Conservation (phyloP, 2,329 filamentous ascomycete species). For the Xylariaceae sp. region DNA sequence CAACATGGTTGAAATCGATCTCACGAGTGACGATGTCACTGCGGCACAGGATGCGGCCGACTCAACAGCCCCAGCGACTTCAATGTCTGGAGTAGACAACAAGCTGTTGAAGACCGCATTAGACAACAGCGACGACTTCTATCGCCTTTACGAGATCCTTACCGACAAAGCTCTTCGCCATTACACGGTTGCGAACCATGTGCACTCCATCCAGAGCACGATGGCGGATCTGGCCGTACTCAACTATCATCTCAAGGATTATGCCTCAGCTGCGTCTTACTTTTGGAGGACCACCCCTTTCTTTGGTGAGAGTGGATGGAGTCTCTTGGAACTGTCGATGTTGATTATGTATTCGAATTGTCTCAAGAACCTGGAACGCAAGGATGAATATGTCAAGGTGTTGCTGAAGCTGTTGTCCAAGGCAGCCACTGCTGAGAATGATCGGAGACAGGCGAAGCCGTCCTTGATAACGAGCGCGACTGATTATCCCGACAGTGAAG, state of each 20-base stretch:
- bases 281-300: conserved; percentile 74
- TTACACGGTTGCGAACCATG: conserved; percentile 72
- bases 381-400: conserved; percentile 73
- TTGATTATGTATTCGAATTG: conserved; percentile 81
- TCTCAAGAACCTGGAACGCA: conserved; percentile 67
- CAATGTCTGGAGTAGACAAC: conserved; percentile 47
- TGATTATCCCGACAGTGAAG: conserved; percentile 32
- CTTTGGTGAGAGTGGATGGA: conserved; percentile 76
- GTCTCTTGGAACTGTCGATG: conserved; percentile 72
- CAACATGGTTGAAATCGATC: conserved; percentile 54
- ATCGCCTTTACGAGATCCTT: conserved; percentile 65
- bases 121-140: conserved; percentile 58
- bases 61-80: conserved; percentile 19
- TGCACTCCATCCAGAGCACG: conserved; percentile 69
- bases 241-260: conserved; percentile 72
- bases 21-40: conserved; percentile 41
- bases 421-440: conserved; percentile 51
- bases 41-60: conserved; percentile 18
- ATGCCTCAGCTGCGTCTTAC: conserved; percentile 64
- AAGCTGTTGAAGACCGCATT: conserved; percentile 57
- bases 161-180: conserved; percentile 80
- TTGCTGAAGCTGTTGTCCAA: conserved; percentile 70
- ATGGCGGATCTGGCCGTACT: conserved; percentile 82
- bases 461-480: conserved; percentile 34
- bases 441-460: conserved; percentile 40